phyloP scores from a whole-genome alignment of 2,329 filamentous ascomycete species.

The Pseudogymnoascus sp. region DNA sequence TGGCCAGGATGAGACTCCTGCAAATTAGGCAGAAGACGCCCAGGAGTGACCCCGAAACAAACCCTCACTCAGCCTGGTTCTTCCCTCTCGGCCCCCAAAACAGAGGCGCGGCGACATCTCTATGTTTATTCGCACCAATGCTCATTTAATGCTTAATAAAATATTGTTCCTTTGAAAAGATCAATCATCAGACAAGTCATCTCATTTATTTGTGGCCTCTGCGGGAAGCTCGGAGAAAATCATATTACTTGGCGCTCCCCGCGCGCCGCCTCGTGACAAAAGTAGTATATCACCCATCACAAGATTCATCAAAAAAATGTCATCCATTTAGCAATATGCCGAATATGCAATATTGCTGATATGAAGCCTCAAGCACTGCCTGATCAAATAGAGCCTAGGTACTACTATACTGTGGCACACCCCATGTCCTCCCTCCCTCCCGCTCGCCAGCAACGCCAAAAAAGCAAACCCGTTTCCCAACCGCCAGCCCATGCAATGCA shows the following conservation, averaged over 20 bases:
- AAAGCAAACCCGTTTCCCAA: not conserved
- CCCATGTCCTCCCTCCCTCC: not conserved
- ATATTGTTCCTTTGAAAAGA: not conserved
- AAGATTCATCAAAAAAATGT: not conserved
- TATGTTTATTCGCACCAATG: not conserved
- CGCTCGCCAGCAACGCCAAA: not conserved
- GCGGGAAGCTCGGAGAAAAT: not conserved
- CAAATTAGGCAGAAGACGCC: not conserved
- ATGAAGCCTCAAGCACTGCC: not conserved
- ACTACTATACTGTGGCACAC: not conserved
- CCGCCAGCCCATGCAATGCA: slow-evolving; percentile 5
- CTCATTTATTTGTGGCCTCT: not conserved
- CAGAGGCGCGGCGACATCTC: not conserved
- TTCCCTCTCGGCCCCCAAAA: not conserved
- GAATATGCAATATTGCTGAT: not conserved
- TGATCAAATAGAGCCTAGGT: not conserved
- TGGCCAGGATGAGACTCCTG: not conserved
- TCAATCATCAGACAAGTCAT: not conserved
- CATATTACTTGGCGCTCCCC: not conserved
- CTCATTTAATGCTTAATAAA: not conserved
- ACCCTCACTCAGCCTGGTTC: not conserved
- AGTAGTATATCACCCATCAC: not conserved
- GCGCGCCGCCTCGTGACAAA: not conserved
- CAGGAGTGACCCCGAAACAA: not conserved
- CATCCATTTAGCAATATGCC: not conserved